Conservation (phyloP, 805 yeast genomes). For the Starmerella lactis-condensi region DNA sequence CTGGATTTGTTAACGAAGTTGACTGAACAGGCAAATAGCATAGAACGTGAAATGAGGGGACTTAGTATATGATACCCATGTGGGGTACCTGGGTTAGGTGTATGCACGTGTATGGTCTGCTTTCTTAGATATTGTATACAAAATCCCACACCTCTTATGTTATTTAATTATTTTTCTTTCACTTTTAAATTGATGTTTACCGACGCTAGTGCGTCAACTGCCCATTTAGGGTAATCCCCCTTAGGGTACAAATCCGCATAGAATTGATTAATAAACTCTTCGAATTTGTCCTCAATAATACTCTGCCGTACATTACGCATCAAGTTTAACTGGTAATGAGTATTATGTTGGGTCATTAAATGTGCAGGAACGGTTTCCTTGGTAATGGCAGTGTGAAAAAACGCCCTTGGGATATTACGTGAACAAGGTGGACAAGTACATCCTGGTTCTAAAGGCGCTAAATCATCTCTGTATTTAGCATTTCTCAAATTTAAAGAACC, state of each 20-base stretch:
- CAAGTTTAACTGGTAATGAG: constrained; percentile 27
- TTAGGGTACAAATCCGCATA: constrained; percentile 22
- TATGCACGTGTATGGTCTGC: too few relatives aligned
- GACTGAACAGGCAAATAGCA: too few relatives aligned
- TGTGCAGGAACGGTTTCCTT: constrained; percentile 31
- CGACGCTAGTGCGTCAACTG: constrained; percentile 24
- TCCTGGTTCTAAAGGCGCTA: constrained; percentile 24
- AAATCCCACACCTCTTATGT: too few relatives aligned
- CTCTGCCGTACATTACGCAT: constrained; percentile 26
- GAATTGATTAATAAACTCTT: constrained; percentile 23
- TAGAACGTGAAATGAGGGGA: too few relatives aligned
- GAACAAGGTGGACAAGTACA: constrained; percentile 29
- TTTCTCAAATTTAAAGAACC: constrained; percentile 25
- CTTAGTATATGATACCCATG: neutral
- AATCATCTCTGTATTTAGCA: constrained; percentile 23
- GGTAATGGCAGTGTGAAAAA: constrained; percentile 23
- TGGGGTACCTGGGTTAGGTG: too few relatives aligned
- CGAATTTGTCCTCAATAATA: constrained; percentile 25
- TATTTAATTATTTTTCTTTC: neutral
- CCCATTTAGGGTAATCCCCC: constrained; percentile 26
- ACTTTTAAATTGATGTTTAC: constrained; percentile 20
- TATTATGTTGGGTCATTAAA: constrained; percentile 27
- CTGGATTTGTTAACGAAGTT: too few relatives aligned
- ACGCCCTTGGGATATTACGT: constrained; percentile 25
- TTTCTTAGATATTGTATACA: too few relatives aligned